Evolutionary conservation across 2,329 filamentous ascomycete species (phyloP).

Genomic region (Catunica adiposa): DNA sequence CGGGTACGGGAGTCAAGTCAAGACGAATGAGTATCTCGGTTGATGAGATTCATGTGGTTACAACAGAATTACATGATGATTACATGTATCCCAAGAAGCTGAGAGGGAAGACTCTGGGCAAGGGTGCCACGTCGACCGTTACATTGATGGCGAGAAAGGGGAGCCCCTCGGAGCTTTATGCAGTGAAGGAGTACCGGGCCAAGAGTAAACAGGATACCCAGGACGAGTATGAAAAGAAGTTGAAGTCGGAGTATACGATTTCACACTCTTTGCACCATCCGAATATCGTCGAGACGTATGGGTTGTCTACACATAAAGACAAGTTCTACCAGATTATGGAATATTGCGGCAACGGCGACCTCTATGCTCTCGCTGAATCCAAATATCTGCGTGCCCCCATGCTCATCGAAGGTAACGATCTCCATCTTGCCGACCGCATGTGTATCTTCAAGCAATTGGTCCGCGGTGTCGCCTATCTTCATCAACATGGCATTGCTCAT

Average conservation of each 20-base stretch:
- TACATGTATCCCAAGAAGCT: conserved; percentile 56
- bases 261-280: conserved; percentile 73
- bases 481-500: conserved; percentile 72
- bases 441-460: conserved; percentile 85
- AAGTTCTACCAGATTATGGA: conserved; percentile 91
- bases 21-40: conserved; percentile 59
- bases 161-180: conserved; percentile 50
- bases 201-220: conserved; percentile 52
- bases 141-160: conserved; percentile 57
- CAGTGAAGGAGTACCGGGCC: conserved; percentile 74
- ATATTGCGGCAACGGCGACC: conserved; percentile 67
- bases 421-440: conserved; percentile 43
- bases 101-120: conserved; percentile 60
- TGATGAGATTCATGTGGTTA: conserved; percentile 57
- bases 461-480: conserved; percentile 67
- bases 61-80: conserved; percentile 50
- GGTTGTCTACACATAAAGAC: conserved; percentile 55
- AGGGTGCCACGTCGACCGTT: conserved; percentile 69
- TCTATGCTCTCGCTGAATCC: conserved; percentile 59
- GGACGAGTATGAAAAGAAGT: conserved; percentile 69
- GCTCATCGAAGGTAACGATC: not conserved
- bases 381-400: conserved; percentile 40
- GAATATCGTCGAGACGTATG: conserved; percentile 69
- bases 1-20: conserved; percentile 60
- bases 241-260: conserved; percentile 81